These are phyloP conservation scores for Yueomyces sp. DNA, from an alignment of 805 yeast genomes.

Conservation along the genomic window DNA sequence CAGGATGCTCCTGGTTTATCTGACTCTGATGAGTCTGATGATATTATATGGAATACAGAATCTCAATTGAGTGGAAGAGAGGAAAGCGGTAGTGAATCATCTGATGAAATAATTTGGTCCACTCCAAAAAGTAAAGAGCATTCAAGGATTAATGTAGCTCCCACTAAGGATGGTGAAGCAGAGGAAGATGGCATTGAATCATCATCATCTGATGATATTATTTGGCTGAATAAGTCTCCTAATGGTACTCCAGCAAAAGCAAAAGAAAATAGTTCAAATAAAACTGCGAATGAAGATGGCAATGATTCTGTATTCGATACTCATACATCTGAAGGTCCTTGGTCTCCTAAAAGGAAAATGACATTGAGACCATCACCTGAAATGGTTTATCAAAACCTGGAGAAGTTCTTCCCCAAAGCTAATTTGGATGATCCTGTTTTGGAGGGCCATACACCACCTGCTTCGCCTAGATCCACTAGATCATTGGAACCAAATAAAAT, in stretches of 20 bases:
- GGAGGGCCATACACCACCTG: conserved; percentile 52
- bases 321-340: not conserved
- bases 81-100: conserved; percentile 3
- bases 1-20: conserved; percentile 54
- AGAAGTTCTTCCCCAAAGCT: conserved; percentile 81
- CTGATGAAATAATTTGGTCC: conserved; percentile 3
- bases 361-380: conserved; percentile 91
- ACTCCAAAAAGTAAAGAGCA: not conserved
- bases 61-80: not conserved
- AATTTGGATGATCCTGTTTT: conserved; percentile 86
- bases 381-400: conserved; percentile 82
- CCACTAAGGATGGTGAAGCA: not conserved
- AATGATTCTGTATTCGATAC: not conserved
- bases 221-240: conserved; percentile 4
- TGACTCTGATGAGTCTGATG: conserved; percentile 33
- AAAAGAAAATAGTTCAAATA: not conserved
- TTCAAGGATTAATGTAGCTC: no score
- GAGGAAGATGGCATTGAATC: conserved; percentile 7
- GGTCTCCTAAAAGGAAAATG: conserved; percentile 28
- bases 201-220: conserved; percentile 12
- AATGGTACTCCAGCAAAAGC: not conserved
- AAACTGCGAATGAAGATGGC: not conserved
- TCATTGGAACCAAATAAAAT: not conserved
- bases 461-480: conserved; percentile 29
- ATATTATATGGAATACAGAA: conserved; percentile 13